phyloP scores from a whole-genome alignment of 306 rosid species.

The Delonix regia region DNA sequence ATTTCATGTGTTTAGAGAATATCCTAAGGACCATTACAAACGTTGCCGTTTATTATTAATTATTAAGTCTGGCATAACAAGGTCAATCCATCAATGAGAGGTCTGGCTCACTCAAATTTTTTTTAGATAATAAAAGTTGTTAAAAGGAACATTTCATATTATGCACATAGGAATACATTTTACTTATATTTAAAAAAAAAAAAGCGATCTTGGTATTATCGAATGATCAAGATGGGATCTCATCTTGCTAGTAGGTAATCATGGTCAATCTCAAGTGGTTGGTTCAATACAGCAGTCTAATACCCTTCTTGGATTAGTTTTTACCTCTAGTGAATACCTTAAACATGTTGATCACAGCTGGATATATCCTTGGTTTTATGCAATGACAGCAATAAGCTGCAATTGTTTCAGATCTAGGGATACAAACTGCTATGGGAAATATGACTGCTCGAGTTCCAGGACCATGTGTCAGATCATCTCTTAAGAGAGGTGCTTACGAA shows the following conservation, averaged over 20 bases:
- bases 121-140: background rate
- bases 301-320: slow-evolving; percentile 12
- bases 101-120: slow-evolving; percentile 5
- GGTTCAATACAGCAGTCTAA: slow-evolving; percentile 36
- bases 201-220: background rate
- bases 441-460: slow-evolving; percentile 31
- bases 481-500: slow-evolving; percentile 42
- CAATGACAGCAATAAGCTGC: slow-evolving; percentile 11
- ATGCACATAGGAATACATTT: background rate
- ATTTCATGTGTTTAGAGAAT: background rate
- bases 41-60: background rate
- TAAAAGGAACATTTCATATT: slow-evolving; percentile 21
- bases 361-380: background rate
- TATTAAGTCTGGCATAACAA: background rate
- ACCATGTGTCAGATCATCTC: slow-evolving; percentile 29
- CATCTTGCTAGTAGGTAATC: slow-evolving; percentile 28
- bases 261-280: slow-evolving; percentile 34
- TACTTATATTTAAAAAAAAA: background rate
- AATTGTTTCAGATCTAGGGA: slow-evolving; percentile 31
- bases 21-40: background rate
- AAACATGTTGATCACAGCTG: slow-evolving; percentile 14
- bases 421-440: slow-evolving; percentile 28
- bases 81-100: background rate
- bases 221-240: slow-evolving; percentile 19
- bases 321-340: slow-evolving; percentile 31